A percentile compares a stretch with the other conserved stretches of the same genome.
Conservation (phyloP, 371 early-diverging fungal species). For the Chytridiales sp. region DNA sequence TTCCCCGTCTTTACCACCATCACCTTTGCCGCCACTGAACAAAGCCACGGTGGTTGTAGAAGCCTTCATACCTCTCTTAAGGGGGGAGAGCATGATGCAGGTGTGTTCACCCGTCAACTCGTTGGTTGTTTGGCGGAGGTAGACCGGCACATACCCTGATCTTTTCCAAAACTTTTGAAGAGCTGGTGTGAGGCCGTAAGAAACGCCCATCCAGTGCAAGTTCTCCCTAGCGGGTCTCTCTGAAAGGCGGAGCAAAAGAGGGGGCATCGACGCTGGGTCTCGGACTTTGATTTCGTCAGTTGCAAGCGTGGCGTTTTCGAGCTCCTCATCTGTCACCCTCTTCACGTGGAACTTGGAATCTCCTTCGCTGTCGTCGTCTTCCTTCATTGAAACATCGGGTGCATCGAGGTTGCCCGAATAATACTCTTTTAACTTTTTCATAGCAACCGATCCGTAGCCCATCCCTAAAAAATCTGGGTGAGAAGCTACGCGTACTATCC, state of each 20-base stretch:
- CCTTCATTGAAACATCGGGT: slow-evolving; percentile 57
- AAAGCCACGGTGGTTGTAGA: slow-evolving; percentile 59
- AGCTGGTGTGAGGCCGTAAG: slow-evolving; percentile 87
- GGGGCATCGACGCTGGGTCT: slow-evolving; percentile 87
- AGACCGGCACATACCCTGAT: slow-evolving; percentile 88
- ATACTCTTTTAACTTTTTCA: slow-evolving; percentile 82
- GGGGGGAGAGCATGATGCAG: slow-evolving; percentile 89
- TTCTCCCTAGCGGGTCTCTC: slow-evolving; percentile 72
- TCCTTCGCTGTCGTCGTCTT: no score
- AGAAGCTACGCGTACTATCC: slow-evolving; percentile 99
- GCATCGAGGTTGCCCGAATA: slow-evolving; percentile 86
- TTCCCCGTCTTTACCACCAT: no score
- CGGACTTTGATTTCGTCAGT: slow-evolving; percentile 79
- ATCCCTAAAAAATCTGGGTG: slow-evolving; percentile 96
- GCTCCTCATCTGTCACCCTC: slow-evolving; percentile 55
- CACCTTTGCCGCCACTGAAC: slow-evolving; percentile 5
- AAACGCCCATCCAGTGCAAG: slow-evolving; percentile 96
- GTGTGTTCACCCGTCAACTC: slow-evolving; percentile 98
- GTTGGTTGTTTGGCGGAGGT: slow-evolving; percentile 95
- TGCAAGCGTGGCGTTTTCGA: slow-evolving; percentile 50
- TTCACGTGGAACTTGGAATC: slow-evolving; percentile 45
- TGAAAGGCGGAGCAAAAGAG: slow-evolving; percentile 76
- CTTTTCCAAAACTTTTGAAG: slow-evolving; percentile 98
- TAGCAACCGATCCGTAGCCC: slow-evolving; percentile 95
- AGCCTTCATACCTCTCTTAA: slow-evolving; percentile 57